These are phyloP conservation scores for Hirsutella minnesotensis DNA, from an alignment of 2,329 filamentous ascomycete genomes.

Conservation along the genomic window DNA sequence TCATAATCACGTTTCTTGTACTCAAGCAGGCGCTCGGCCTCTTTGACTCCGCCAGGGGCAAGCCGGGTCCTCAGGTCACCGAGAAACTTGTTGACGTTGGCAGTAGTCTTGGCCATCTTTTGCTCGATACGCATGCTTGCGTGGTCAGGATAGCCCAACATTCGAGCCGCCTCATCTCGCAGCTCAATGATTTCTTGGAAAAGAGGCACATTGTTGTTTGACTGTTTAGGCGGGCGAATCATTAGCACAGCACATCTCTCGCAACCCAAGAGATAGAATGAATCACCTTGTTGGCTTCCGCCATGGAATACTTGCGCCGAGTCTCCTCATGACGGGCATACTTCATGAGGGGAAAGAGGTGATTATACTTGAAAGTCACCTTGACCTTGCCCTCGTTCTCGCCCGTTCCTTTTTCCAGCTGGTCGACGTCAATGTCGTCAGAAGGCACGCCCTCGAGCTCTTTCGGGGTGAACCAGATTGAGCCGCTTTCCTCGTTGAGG, in stretches of 20 bases:
- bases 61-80: constrained; percentile 57
- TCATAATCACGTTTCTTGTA: constrained; percentile 62
- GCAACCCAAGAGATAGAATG: too few species aligned
- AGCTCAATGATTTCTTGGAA: constrained; percentile 66
- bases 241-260: too few species aligned
- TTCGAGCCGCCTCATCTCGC: constrained; percentile 64
- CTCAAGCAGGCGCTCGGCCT: constrained; percentile 57
- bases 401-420: constrained; percentile 58
- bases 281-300: constrained; percentile 67
- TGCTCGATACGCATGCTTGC: constrained; percentile 66
- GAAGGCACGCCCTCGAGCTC: constrained; percentile 65
- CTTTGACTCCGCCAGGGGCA: constrained; percentile 56
- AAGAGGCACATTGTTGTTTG: constrained; percentile 57
- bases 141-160: constrained; percentile 67
- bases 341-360: constrained; percentile 67
- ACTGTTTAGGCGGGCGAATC: constrained; percentile 20
- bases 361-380: constrained; percentile 74
- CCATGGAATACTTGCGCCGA: constrained; percentile 56
- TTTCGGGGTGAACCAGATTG: constrained; percentile 63
- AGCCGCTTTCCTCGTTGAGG: constrained; percentile 73
- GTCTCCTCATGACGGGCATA: constrained; percentile 61
- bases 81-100: constrained; percentile 62
- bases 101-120: constrained; percentile 74
- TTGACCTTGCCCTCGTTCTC: constrained; percentile 64
- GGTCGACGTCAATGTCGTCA: constrained; percentile 52